phyloP scores from a whole-genome alignment of 495 filamentous ascomycete species.

The Talaromyces adpressus region DNA sequence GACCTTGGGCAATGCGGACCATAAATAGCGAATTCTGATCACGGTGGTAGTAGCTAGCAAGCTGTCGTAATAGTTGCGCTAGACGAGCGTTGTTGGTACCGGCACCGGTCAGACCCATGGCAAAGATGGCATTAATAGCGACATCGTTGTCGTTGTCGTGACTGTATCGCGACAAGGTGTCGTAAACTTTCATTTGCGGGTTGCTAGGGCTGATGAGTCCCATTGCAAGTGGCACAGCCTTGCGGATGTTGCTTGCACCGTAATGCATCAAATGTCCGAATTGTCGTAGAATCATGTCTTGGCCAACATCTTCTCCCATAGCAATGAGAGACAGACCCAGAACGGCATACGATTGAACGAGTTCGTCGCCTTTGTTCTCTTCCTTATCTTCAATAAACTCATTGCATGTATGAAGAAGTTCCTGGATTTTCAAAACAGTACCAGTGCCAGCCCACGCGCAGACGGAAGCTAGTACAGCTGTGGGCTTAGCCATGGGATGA shows the following conservation, averaged over 20 bases:
- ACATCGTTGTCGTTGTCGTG: constrained; percentile 99
- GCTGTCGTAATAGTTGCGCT: constrained; percentile 86
- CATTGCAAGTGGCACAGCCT: constrained; percentile 96
- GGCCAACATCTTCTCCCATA: constrained; percentile 97
- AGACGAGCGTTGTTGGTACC: constrained; percentile 97
- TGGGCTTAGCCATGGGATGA: constrained; percentile 89
- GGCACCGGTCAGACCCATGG: constrained; percentile 95
- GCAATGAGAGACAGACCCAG: constrained; percentile 89
- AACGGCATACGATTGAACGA: constrained; percentile 92
- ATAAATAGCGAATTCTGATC: constrained; percentile 96
- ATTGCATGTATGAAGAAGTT: constrained; percentile 93
- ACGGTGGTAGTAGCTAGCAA: constrained; percentile 96
- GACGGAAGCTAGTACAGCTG: constrained; percentile 83
- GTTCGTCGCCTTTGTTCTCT: constrained; percentile 86
- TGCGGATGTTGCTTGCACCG: constrained; percentile 92
- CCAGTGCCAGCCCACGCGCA: constrained; percentile 98
- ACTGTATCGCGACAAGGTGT: constrained; percentile 94
- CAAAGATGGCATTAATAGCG: constrained; percentile 96
- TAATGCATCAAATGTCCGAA: constrained; percentile 99
- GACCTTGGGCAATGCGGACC: constrained; percentile 96
- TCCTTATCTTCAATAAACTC: constrained; percentile 93
- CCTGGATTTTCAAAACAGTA: constrained; percentile 92
- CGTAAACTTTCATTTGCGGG: constrained; percentile 99
- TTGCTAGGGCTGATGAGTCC: constrained; percentile 93
- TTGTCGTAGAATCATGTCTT: constrained; percentile 96